These are phyloP conservation scores for Leccinum boreale DNA, from an alignment of 768 basidiomycete species.

Conservation along the genomic window DNA sequence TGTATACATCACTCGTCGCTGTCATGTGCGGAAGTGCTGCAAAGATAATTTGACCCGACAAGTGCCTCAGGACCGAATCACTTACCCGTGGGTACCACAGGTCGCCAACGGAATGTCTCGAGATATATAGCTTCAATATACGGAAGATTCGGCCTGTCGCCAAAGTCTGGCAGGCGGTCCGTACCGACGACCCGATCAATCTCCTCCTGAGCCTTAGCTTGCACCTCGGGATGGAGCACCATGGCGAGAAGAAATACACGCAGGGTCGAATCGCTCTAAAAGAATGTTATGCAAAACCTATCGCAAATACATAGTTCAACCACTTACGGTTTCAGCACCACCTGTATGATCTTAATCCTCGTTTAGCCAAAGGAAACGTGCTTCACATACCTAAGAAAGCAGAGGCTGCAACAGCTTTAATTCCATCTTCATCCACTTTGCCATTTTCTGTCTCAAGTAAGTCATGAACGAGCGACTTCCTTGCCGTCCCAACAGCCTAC, in stretches of 20 bases:
- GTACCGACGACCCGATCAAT: slow-evolving; percentile 31
- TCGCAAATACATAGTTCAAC: not conserved
- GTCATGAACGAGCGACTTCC: slow-evolving; percentile 20
- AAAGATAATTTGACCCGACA: not conserved
- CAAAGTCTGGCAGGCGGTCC: slow-evolving; percentile 27
- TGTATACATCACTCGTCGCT: slow-evolving; percentile 21
- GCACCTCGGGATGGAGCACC: slow-evolving; percentile 31
- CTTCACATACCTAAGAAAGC: slow-evolving; percentile 20
- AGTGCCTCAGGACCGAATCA: not conserved
- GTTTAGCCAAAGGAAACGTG: not conserved
- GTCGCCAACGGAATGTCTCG: slow-evolving; percentile 33
- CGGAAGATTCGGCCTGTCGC: slow-evolving; percentile 27
- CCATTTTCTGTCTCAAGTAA: slow-evolving; percentile 7
- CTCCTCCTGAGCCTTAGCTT: slow-evolving; percentile 31
- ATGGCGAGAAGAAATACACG: slow-evolving; percentile 33
- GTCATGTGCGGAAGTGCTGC: slow-evolving; percentile 25
- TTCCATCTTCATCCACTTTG: slow-evolving; percentile 2
- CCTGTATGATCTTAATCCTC: slow-evolving; percentile 8
- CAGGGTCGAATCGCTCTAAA: slow-evolving; percentile 15
- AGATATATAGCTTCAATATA: slow-evolving; percentile 30
- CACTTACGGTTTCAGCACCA: slow-evolving; percentile 27
- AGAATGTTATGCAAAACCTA: not conserved
- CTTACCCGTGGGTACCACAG: slow-evolving; percentile 28
- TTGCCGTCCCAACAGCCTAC: slow-evolving; percentile 20
- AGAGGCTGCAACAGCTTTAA: slow-evolving; percentile 24